Conservation (phyloP, 208 protist genomes). For the Acanthamoeba castellanii region DNA sequence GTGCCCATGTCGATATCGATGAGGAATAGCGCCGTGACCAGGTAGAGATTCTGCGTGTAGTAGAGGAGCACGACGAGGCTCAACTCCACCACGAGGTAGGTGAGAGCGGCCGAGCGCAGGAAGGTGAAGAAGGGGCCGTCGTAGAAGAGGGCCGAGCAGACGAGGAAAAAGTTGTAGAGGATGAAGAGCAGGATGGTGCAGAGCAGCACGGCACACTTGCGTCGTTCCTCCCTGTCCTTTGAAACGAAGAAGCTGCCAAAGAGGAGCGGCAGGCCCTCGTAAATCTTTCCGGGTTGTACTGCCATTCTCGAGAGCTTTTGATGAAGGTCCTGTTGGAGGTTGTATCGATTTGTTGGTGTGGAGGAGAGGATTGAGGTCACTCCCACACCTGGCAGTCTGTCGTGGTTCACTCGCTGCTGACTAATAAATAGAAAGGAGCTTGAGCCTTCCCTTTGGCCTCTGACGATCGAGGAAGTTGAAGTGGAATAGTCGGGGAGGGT, state of each 20-base stretch:
- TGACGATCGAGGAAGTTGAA: no score
- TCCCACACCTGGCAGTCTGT: no score
- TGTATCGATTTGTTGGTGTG: no score
- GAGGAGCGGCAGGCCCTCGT: neutral
- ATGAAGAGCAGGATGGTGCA: conserved; percentile 29
- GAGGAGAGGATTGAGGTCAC: no score
- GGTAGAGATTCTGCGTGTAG: conserved; percentile 61
- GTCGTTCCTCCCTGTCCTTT: neutral
- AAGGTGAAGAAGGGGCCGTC: conserved; percentile 59
- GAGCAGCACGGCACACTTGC: conserved; percentile 36
- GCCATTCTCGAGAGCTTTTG: neutral
- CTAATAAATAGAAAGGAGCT: no score
- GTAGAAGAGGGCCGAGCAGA: conserved; percentile 16
- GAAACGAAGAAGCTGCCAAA: conserved; percentile 5
- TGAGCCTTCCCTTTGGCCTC: no score
- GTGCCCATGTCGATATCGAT: neutral
- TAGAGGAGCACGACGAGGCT: conserved; percentile 16
- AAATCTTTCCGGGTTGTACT: neutral
- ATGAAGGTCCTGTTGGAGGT: no score
- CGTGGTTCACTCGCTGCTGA: no score
- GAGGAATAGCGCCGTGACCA: conserved; percentile 55
- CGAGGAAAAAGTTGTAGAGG: conserved; percentile 45
- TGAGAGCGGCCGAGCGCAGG: conserved; percentile 29
- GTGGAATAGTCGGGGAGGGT: no score
- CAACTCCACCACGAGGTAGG: neutral